Percentiles rank a stretch among this genome's conserved stretches.
Conservation (phyloP, 2,329 filamentous ascomycete species). For the Stemphylium lycopersici region DNA sequence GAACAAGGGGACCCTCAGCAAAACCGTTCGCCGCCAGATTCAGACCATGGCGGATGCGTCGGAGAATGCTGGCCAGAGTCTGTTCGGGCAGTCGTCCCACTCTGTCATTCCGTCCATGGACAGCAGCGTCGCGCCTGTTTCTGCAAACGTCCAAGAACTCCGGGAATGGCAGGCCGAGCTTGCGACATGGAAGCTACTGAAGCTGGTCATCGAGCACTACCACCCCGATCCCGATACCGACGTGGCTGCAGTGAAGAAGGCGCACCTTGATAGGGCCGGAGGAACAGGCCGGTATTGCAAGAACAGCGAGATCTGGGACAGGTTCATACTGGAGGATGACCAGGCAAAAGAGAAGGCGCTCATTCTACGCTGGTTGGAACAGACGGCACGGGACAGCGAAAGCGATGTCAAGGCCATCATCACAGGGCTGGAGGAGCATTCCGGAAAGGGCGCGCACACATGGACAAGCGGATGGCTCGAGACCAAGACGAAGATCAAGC, state of each 20-base stretch:
- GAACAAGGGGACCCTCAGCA: slow-evolving; percentile 38
- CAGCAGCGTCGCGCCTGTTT: slow-evolving; percentile 23
- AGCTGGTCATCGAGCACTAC: slow-evolving; percentile 75
- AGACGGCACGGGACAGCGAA: slow-evolving; percentile 69
- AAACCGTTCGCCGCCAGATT: slow-evolving; percentile 42
- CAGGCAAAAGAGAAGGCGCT: slow-evolving; percentile 78
- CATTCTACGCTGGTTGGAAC: slow-evolving; percentile 85
- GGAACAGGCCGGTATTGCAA: slow-evolving; percentile 59
- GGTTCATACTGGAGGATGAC: slow-evolving; percentile 76
- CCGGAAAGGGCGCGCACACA: slow-evolving; percentile 67
- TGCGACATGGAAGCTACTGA: slow-evolving; percentile 88
- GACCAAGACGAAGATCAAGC: slow-evolving; percentile 87
- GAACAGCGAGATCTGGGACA: slow-evolving; percentile 69
- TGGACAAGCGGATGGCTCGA: slow-evolving; percentile 92
- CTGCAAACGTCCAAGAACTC: slow-evolving; percentile 57
- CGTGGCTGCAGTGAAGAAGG: slow-evolving; percentile 39
- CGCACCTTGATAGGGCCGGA: slow-evolving; percentile 39
- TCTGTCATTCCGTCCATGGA: slow-evolving; percentile 26
- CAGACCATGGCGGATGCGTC: slow-evolving; percentile 35
- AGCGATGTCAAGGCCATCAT: slow-evolving; percentile 78
- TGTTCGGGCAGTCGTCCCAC: slow-evolving; percentile 26
- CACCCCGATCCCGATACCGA: slow-evolving; percentile 49
- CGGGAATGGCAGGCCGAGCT: slow-evolving; percentile 79
- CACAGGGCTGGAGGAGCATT: slow-evolving; percentile 71
- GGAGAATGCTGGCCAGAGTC: slow-evolving; percentile 14